Evolutionary conservation across 768 basidiomycete genomes (phyloP), one percentile per base, ranked within the genome.

Genomic region (Xerocomellus chrysenteron): DNA sequence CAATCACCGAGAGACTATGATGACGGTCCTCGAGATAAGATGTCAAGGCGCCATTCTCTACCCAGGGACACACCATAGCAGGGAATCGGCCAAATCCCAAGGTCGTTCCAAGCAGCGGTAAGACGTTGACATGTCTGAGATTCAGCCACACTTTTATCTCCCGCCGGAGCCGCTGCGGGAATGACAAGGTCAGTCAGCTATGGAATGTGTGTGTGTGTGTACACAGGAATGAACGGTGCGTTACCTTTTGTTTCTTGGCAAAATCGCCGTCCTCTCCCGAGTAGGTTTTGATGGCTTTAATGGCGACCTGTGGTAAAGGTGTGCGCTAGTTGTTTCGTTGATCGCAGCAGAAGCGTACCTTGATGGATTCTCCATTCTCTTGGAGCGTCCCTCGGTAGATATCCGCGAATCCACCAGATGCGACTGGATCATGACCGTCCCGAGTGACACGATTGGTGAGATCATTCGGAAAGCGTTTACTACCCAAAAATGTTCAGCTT

Each of bases 101-200:
- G 12, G 9, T 36, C 0, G 37, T 57, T 4, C 50, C 51, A 9
- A 53, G 32, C 21, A 60, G 42, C 4, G 42, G 51, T 14, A 45
- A 12, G 1, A 53, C 37, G 4, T 46, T 60, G 4, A 1, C 17
- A 19, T 59, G 51, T 7, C 30, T 14, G 21, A 57, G 55, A 7
- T 8, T 17, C 17, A 35, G 16, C 50, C 46, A 52, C 4, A 57
- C 52, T 40, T 49, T 52, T 32, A 52, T 33, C 17, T 57, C 58
- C 19, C 58, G 36, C 4, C 42, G 28, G 5, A 48, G 50, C n/a
- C 60, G 51, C 69, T 70, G 58, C 17, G 14, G 28, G 2, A 12
- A n/a, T 24, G 6, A 37, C 6, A 9, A 11, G 8, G 13, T 40
- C 45, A 6, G 11, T 4, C 37, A 5, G 3, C 4, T 4, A n/a